A percentile compares a stretch with the other conserved stretches of the same genome.
Evolutionary conservation across 208 protist species (phyloP).

Genomic region (Trypanosoma theileri): DNA sequence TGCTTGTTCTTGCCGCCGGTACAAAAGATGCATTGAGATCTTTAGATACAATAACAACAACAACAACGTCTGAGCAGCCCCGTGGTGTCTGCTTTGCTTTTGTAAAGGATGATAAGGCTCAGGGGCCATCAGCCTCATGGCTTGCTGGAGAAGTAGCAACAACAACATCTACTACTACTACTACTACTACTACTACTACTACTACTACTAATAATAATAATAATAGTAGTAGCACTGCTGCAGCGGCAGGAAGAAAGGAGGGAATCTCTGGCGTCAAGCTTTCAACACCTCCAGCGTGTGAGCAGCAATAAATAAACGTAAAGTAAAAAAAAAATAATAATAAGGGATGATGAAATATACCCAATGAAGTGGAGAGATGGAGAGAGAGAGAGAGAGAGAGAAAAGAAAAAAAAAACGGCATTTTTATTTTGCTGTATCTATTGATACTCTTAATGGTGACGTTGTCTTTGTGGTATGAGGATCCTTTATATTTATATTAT

Average conservation of each 20-base stretch:
- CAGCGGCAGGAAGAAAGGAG: background rate
- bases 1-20: constrained; percentile 53
- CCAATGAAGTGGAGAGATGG: background rate
- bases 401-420: no score
- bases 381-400: no score
- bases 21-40: background rate
- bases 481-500: no score
- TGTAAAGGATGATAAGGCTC: constrained; percentile 64
- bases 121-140: constrained; percentile 34
- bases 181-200: background rate
- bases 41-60: background rate
- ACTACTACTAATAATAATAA: background rate
- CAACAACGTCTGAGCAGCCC: constrained; percentile 7
- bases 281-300: constrained; percentile 31
- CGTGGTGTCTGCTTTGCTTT: constrained; percentile 75
- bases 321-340: background rate
- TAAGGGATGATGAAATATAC: background rate
- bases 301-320: constrained; percentile 41
- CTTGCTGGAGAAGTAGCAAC: background rate
- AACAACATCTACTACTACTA: background rate
- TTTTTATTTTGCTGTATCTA: no score
- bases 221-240: background rate
- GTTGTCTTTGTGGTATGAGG: no score
- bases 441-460: no score
- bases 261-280: background rate